phyloP scores from a whole-genome alignment of 495 filamentous ascomycete genomes.

The Penicillium desertorum region DNA sequence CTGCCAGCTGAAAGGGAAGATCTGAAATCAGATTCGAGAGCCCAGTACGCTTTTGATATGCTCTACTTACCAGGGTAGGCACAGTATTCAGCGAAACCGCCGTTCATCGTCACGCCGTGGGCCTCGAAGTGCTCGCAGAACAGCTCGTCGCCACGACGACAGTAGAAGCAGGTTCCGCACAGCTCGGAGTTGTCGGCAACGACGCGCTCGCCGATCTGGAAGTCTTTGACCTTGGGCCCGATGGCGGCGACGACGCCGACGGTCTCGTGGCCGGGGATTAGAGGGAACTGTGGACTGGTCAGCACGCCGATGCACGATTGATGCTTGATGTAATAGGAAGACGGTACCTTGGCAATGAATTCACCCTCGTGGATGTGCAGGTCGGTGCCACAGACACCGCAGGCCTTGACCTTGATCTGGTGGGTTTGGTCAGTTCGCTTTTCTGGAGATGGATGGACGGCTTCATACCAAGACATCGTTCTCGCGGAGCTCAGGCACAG shows the following conservation, averaged over 20 bases:
- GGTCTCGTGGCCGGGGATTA: slow-evolving; percentile 53
- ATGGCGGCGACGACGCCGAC: slow-evolving; percentile 56
- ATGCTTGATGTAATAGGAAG: not conserved
- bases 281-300: slow-evolving; percentile 45
- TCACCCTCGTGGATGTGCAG: slow-evolving; percentile 66
- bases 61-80: slow-evolving; percentile 38
- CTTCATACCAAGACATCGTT: slow-evolving; percentile 55
- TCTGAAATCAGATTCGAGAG: not conserved
- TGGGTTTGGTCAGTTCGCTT: not conserved
- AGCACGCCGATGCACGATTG: not conserved
- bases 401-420: slow-evolving; percentile 59
- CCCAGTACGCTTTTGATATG: not conserved
- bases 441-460: not conserved
- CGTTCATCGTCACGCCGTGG: slow-evolving; percentile 64
- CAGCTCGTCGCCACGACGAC: slow-evolving; percentile 64
- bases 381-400: slow-evolving; percentile 68
- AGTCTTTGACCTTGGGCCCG: slow-evolving; percentile 60
- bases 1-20: slow-evolving; percentile 45
- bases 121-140: slow-evolving; percentile 70
- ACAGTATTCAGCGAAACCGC: slow-evolving; percentile 71
- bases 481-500: slow-evolving; percentile 58
- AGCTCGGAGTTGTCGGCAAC: slow-evolving; percentile 59
- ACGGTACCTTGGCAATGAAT: slow-evolving; percentile 58
- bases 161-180: slow-evolving; percentile 73
- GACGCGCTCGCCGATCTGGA: slow-evolving; percentile 65